Base-by-base conservation (phyloP, 495 filamentous ascomycete species). In the Polyplosphaeria fusca region DNA sequence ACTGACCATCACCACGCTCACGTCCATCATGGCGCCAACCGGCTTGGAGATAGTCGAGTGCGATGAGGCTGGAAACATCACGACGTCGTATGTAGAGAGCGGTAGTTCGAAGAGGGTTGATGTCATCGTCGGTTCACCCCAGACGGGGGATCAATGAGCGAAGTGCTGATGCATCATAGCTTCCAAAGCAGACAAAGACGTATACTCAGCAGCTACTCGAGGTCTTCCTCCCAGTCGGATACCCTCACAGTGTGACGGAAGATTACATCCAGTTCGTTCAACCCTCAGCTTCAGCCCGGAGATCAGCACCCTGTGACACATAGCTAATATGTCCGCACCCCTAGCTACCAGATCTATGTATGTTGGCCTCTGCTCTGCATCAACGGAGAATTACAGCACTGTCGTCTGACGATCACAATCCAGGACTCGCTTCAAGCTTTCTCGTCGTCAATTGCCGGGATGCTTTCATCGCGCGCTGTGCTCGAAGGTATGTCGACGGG, bases 351-450 rank as follows among this genome's bases (percentile, higher is more conserved):
- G 73, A 84, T 89, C 55, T 90, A 84, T 64, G 82, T 85, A 67
- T 60, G 71, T 48, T 14, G 25, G 30, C 26, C 7, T 42, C 30
- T n/a, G 23, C 2, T 44, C 24, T 4, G 16, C 24, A n/a, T n/a
- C n/a, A n/a, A n/a, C n/a, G n/a, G n/a, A n/a, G 7, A 28, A 22
- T 13, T 32, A n/a, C 30, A 35, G 27, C 28, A 51, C n/a, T n/a
- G 24, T 26, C 44, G 4, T 23, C 23, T 35, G 30, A 28, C 18
- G 12, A 40, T 47, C 39, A 32, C 19, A 25, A 43, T 52, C 41
- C 55, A 91, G 86, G 93, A 98, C 77, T 96, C 92, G 0, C 78
- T 98, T 4, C 93, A 96, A 73, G 93, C 93, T 27, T 98, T 98
- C 72, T 88, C 88, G 49, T 93, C 88, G 66, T 93, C 90, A 44